Conservation (phyloP, 75 land plant species). For the Cryptomeria japonica region DNA sequence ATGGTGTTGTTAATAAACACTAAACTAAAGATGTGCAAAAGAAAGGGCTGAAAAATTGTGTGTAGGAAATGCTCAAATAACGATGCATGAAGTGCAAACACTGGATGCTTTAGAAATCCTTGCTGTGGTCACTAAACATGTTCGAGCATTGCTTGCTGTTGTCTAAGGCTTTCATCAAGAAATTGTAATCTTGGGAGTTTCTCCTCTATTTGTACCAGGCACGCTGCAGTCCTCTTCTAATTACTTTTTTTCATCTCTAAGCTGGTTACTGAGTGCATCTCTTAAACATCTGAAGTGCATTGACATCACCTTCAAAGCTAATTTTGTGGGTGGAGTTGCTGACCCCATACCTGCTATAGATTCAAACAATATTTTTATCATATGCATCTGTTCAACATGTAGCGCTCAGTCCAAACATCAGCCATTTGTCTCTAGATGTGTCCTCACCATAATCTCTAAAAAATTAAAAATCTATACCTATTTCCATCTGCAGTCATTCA, state of each 20-base stretch:
- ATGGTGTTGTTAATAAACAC: neutral
- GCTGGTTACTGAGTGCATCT: constrained; percentile 52
- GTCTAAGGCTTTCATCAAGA: constrained; percentile 45
- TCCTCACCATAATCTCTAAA: too few species aligned
- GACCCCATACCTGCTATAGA: constrained; percentile 52
- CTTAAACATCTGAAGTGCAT: constrained; percentile 57
- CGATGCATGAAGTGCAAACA: constrained; percentile 82
- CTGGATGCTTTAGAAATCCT: constrained; percentile 90
- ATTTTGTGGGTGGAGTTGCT: constrained; percentile 52
- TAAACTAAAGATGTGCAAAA: neutral
- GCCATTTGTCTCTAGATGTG: too few species aligned
- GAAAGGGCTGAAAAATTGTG: constrained; percentile 38
- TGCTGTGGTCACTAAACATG: constrained; percentile 92
- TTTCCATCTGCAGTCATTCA: too few species aligned
- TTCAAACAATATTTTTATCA: constrained; percentile 45
- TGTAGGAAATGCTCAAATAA: constrained; percentile 96
- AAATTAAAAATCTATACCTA: too few species aligned
- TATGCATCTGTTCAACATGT: too few species aligned
- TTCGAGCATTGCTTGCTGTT: constrained; percentile 40
- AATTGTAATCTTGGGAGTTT: constrained; percentile 41
- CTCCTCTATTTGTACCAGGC: constrained; percentile 23
- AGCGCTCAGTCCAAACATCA: too few species aligned
- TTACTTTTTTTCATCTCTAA: constrained; percentile 24
- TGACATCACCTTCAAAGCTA: constrained; percentile 62
- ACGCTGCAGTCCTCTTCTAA: constrained; percentile 52